These are phyloP conservation scores for Breviolum minutum DNA, from an alignment of 73 alveolate genomes.

Conservation along the genomic window DNA sequence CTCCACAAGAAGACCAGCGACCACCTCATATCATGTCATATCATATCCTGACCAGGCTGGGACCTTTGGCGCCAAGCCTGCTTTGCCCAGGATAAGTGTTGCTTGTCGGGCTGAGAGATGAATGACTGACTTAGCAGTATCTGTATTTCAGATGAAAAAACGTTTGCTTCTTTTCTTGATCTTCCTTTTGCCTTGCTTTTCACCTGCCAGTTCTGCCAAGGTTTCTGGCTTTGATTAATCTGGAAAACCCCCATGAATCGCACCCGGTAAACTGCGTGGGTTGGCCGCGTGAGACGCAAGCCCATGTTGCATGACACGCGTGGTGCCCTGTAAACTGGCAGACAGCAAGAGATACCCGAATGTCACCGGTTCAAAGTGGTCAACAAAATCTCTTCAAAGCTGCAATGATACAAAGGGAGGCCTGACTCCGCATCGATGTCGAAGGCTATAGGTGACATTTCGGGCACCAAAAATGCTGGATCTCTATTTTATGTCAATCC, in stretches of 20 bases:
- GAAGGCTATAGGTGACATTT: neutral
- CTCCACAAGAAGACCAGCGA: too few relatives aligned
- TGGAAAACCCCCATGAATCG: neutral
- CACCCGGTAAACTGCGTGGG: neutral
- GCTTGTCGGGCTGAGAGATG: neutral
- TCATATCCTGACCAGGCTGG: neutral
- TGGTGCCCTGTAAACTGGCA: neutral
- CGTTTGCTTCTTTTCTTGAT: too few relatives aligned
- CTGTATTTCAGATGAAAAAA: too few relatives aligned
- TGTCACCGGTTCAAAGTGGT: neutral
- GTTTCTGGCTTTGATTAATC: neutral
- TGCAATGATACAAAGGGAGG: neutral
- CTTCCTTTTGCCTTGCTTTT: too few relatives aligned
- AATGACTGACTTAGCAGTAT: too few relatives aligned
- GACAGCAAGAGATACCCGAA: neutral
- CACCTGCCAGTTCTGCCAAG: neutral
- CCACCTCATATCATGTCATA: too few relatives aligned
- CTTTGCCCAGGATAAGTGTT: constrained; percentile 2
- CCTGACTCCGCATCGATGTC: too few relatives aligned
- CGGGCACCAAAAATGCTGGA: neutral
- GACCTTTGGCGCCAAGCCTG: constrained; percentile 18
- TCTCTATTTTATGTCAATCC: neutral
- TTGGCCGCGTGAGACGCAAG: neutral
- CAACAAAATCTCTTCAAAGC: neutral
- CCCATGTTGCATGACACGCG: neutral